A percentile compares a stretch with the other conserved stretches of the same genome.
Conservation (phyloP, 2,329 filamentous ascomycete species). For the Amylocarpus encephaloides region DNA sequence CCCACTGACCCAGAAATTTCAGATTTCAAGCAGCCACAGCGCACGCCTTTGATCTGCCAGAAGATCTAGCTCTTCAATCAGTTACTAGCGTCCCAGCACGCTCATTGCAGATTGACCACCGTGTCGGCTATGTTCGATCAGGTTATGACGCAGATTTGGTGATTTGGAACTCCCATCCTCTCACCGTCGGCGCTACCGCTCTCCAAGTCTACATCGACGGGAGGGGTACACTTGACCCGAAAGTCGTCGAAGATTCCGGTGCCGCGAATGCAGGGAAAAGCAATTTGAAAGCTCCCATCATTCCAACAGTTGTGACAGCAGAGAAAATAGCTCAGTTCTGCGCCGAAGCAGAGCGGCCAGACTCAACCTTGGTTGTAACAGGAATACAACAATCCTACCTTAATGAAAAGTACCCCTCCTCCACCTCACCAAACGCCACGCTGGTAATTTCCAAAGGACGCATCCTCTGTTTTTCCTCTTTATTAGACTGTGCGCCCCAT, state of each 20-base stretch:
- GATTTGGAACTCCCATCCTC: constrained; percentile 43
- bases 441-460: constrained; percentile 38
- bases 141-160: constrained; percentile 47
- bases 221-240: constrained; percentile 31
- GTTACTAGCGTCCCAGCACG: constrained; percentile 42
- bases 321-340: constrained; percentile 28
- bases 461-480: constrained; percentile 35
- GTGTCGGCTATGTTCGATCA: constrained; percentile 38
- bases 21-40: constrained; percentile 37
- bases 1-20: background rate
- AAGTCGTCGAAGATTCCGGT: constrained; percentile 27
- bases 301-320: constrained; percentile 22
- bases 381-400: constrained; percentile 36
- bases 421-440: constrained; percentile 25
- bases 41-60: constrained; percentile 38
- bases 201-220: constrained; percentile 45
- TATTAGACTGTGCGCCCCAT: constrained; percentile 30
- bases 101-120: constrained; percentile 37
- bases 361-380: constrained; percentile 32
- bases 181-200: constrained; percentile 40
- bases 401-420: constrained; percentile 15
- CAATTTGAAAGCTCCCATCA: constrained; percentile 15
- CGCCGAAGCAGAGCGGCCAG: constrained; percentile 16
- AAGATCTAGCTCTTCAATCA: constrained; percentile 37
- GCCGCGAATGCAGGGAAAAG: background rate